Base-by-base conservation (phyloP, 129 eudicot species). In the Calendula officinalis region DNA sequence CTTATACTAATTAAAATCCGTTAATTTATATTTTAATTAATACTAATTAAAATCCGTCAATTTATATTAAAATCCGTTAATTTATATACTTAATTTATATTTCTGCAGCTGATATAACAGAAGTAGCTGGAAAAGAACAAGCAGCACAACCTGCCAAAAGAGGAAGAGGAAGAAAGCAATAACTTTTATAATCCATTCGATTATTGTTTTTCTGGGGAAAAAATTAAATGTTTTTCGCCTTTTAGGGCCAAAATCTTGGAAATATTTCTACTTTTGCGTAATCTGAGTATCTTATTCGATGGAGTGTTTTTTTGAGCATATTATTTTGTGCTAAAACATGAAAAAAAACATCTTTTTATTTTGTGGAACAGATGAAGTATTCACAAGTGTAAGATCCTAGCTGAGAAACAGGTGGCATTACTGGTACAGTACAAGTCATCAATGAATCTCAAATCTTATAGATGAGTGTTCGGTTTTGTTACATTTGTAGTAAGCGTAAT, bases 151-250 rank as follows among this genome's bases (percentile, higher is more conserved):
- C 94, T 42, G 66, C 83, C 62, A 89, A 89, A 79, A 89, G 79
- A 76, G 94, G 96, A 49, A 85, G 90, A 71, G 96, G 94, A 68
- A 69, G 96, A 78, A 89, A 89, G 64, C 96, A 89, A 80, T 89
- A 75, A 60, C 40, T 15, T 42, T 16, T n/a, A 38, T 39, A 38
- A 56, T 22, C 52, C 43, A 22, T 56, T 46, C 17, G 16, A 72
- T 43, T 57, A 44, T 48, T 66, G 68, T 37, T 48, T 74, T 66
- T 72, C 48, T 72, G 9, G 47, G 30, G 30, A 22, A 22, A 22
- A 22, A 22, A 22, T 22, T 22, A 22, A 22, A 22, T 22, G 30
- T 22, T 22, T 22, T 22, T 22, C 30, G 30, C n/a, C 46, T 47
- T 48, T 73, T 60, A 5, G 47, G 66, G 56, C 15, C n/a, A 11